Evolutionary conservation across 2,329 filamentous ascomycete species (phyloP).

Genomic region (Cytospora chrysosperma): DNA sequence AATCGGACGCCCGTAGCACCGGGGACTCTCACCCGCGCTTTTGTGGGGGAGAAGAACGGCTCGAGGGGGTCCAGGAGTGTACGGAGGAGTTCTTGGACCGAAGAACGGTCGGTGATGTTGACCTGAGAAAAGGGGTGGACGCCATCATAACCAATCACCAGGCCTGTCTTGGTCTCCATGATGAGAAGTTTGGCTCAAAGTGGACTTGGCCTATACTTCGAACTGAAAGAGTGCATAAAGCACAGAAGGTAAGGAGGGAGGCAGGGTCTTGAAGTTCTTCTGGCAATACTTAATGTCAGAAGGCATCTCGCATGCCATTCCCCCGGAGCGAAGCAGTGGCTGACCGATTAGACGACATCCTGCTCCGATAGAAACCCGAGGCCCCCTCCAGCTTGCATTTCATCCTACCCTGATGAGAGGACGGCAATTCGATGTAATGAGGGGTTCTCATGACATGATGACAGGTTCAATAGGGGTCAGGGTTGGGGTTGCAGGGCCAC

Average conservation of each 20-base stretch:
- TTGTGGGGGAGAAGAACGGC: constrained; percentile 67
- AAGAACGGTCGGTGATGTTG: constrained; percentile 48
- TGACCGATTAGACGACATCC: background rate
- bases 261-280: background rate
- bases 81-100: constrained; percentile 60
- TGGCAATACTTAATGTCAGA: constrained; percentile 26
- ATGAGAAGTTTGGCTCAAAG: background rate
- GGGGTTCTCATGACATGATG: background rate
- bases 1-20: constrained; percentile 74
- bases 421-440: background rate
- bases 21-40: constrained; percentile 64
- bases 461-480: no score
- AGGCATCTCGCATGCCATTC: constrained; percentile 19
- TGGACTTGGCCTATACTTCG: background rate
- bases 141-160: constrained; percentile 51
- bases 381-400: background rate
- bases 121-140: constrained; percentile 57
- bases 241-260: constrained; percentile 10
- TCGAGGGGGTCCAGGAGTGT: constrained; percentile 69
- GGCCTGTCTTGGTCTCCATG: constrained; percentile 29
- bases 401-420: background rate
- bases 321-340: constrained; percentile 9
- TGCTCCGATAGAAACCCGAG: background rate
- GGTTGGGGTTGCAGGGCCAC: no score
- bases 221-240: constrained; percentile 25